phyloP scores from a whole-genome alignment of 257 asterid genomes.

The Nicotiana noctiflora region DNA sequence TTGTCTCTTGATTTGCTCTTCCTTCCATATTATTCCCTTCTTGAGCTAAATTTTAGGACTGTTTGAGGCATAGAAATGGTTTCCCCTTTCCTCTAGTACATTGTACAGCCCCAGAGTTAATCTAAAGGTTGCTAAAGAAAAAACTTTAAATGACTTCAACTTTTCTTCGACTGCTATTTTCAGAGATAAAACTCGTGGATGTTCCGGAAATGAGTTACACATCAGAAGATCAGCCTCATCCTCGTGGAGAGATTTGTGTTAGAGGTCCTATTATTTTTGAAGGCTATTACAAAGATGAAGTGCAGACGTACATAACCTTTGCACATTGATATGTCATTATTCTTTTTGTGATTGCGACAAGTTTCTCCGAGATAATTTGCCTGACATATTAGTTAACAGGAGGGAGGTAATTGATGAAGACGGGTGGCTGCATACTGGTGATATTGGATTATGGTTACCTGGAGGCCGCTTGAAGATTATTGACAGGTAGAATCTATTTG shows the following conservation, averaged over 20 bases:
- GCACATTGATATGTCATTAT: constrained; percentile 1
- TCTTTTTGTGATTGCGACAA: not conserved
- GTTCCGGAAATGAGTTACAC: constrained; percentile 98
- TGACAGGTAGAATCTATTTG: constrained; percentile 50
- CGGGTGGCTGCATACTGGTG: constrained; percentile 94
- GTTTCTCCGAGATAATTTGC: constrained; percentile 14
- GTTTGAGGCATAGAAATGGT: not conserved
- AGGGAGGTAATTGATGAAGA: constrained; percentile 80
- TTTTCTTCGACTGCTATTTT: constrained; percentile 1
- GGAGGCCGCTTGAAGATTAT: constrained; percentile 92
- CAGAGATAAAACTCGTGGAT: constrained; percentile 91
- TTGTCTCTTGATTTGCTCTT: not conserved
- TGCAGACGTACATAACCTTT: constrained; percentile 53
- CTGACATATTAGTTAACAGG: constrained; percentile 42
- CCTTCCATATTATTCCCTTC: constrained; percentile 2
- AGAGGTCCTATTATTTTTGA: constrained; percentile 82
- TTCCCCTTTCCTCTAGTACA: not conserved
- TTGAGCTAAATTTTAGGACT: not conserved
- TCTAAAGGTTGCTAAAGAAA: not conserved
- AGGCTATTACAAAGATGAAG: constrained; percentile 90
- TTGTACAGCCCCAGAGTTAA: not conserved
- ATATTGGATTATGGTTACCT: constrained; percentile 93
- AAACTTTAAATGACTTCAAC: not conserved
- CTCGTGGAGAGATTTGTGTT: constrained; percentile 97
- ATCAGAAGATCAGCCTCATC: constrained; percentile 84